Evolutionary conservation across 2,329 filamentous ascomycete species (phyloP), one percentile per base, ranked within the genome.

Genomic region (Capronia americana): DNA sequence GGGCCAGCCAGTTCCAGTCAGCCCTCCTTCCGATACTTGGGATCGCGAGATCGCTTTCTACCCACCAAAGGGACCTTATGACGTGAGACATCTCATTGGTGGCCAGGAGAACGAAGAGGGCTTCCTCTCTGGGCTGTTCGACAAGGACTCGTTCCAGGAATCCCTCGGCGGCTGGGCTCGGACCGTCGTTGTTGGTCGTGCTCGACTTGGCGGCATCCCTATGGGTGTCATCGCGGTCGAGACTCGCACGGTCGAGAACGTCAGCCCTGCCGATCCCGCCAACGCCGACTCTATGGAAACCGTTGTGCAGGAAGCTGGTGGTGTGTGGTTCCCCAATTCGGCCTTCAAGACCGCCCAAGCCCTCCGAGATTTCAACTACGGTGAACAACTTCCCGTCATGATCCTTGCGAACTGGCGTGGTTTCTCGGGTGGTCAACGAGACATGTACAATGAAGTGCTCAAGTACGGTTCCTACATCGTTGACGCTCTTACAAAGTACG

Each of bases 391-490:
- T 76, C 95, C 95, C 64, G 84, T 99, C 72, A 98, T 99, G 93
- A 99, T 99, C 78, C 88, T 99, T 71, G 95, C 95, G 82, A 99
- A 99, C 87, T 99, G 95, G 95, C 90, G 95, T 88, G 95, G 95
- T 85, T 99, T 99, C 92, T 99, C 95, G 73, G 95, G 95, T 84
- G 95, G 95, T 71, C 95, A 99, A 83, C 92, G 94, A 74, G 95
- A 99, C 82, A 99, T 99, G 95, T 99, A 96, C 88, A 97, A 98
- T 83, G 95, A 99, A 83, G 95, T 99, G 17, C 88, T 99, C 81
- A 99, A 99, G 86, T 99, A 99, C 77, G 95, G 95, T 77, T 97
- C 94, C 20, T 98, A 95, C 86, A 99, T 99, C 77, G 95, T 99
- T 73, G 95, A 99, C 76, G 94, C 94, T 63, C 90, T 99, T 56